Evolutionary conservation across 805 yeast species (phyloP), one percentile per base, ranked within the genome.

Genomic region (Nakazawaea ernobii): DNA sequence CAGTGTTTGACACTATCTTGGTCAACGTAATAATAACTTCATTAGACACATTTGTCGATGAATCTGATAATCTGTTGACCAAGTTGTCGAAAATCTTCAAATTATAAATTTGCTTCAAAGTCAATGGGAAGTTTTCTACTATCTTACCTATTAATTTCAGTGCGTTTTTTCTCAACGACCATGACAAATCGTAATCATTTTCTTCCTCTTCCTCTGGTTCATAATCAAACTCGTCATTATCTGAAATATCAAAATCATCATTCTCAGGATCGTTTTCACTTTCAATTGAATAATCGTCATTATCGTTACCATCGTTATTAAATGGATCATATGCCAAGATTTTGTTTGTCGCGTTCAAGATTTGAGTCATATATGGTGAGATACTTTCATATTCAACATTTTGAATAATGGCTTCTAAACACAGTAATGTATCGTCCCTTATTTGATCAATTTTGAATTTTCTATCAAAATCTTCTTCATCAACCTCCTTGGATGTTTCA

Each of bases 151-250:
- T 55, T 32, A 80, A 56, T 29, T 63, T 65, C 6, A 77, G 69
- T 0, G 86, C 64, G 45, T 73, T 74, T 37, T 77, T 66, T 50
- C 94, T 67, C 15, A 86, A 62, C 52, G 77, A 82, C 85, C 91
- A 82, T 1, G 84, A 73, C 45, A 68, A 70, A 46, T 76, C 84
- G 15, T 58, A 60, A 24, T 65, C 68, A 30, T 67, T 68, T 20
- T 62, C 64, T 17, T 62, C 66, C 14, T 67, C 69, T 26, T 57
- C 61, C 32, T 76, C 79, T 49, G 60, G 62, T 15, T 67, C 71
- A 42, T 67, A 74, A 9, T 65, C 62, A 42, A 61, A 58, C 28
- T 60, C 67, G 10, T 59, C 70, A n/a, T 55, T 58, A 24, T 60
- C 66, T 15, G 37, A 57, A 56, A 45, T 54, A 6, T 55, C 63